A percentile compares a stretch with the other conserved stretches of the same genome.
Conservation (phyloP, 768 basidiomycete genomes). For the Butyriboletus loyo region DNA sequence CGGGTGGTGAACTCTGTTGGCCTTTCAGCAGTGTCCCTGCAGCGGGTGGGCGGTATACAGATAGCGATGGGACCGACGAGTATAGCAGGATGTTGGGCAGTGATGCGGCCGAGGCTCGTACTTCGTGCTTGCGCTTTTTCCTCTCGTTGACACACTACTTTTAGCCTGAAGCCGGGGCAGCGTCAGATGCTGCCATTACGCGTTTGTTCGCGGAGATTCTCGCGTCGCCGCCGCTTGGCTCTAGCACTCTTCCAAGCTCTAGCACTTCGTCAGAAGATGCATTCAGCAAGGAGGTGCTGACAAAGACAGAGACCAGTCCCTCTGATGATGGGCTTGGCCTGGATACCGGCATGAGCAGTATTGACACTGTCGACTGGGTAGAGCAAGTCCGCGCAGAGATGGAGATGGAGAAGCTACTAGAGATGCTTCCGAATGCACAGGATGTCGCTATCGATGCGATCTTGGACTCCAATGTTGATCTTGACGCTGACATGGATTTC, state of each 20-base stretch:
- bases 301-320: slow-evolving; percentile 4
- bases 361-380: slow-evolving; percentile 24
- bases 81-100: slow-evolving; percentile 11
- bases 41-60: slow-evolving; percentile 73
- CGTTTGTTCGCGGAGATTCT: slow-evolving; percentile 36
- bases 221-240: slow-evolving; percentile 32
- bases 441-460: slow-evolving; percentile 26
- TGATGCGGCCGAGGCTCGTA: slow-evolving; percentile 36
- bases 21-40: slow-evolving; percentile 73
- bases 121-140: slow-evolving; percentile 15
- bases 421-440: slow-evolving; percentile 43
- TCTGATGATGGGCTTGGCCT: slow-evolving; percentile 14
- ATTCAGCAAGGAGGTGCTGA: slow-evolving; percentile 25
- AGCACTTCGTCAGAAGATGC: slow-evolving; percentile 34
- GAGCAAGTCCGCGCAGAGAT: slow-evolving; percentile 38
- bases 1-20: slow-evolving; percentile 83
- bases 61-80: slow-evolving; percentile 28
- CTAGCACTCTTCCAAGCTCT: slow-evolving; percentile 31
- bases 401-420: slow-evolving; percentile 62
- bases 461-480: slow-evolving; percentile 13
- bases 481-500: slow-evolving; percentile 30
- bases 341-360: slow-evolving; percentile 18
- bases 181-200: slow-evolving; percentile 37
- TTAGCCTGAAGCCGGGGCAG: slow-evolving; percentile 50
- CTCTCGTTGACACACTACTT: slow-evolving; percentile 17